Evolutionary conservation across 805 yeast species (phyloP).

Genomic region (Cyberlindnera sargentensis): DNA sequence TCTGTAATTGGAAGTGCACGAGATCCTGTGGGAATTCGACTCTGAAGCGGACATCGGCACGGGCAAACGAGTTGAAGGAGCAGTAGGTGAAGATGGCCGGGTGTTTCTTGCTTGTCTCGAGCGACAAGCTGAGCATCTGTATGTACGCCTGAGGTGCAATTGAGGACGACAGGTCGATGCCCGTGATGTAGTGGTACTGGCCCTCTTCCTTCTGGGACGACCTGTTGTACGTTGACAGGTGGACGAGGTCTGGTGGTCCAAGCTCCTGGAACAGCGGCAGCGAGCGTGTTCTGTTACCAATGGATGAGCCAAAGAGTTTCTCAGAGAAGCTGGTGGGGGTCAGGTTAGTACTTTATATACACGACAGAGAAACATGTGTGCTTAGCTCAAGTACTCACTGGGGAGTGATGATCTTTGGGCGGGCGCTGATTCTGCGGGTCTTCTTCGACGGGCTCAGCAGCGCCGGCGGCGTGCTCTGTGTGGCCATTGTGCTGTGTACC

Average conservation of each 20-base stretch:
- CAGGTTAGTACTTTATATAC: no score
- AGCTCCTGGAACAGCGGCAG: slow-evolving; percentile 38
- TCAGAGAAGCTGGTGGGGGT: slow-evolving; percentile 36
- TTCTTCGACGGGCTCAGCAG: not conserved
- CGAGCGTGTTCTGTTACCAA: slow-evolving; percentile 39
- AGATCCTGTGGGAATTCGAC: slow-evolving; percentile 46
- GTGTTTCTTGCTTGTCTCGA: slow-evolving; percentile 16
- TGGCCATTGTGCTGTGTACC: no score
- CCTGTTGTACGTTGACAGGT: slow-evolving; percentile 29
- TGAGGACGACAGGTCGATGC: slow-evolving; percentile 38
- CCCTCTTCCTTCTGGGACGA: slow-evolving; percentile 37
- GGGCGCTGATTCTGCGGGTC: not conserved
- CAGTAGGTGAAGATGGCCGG: slow-evolving; percentile 43
- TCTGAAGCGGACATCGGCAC: slow-evolving; percentile 66
- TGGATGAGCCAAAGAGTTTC: slow-evolving; percentile 42
- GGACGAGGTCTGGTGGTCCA: slow-evolving; percentile 74
- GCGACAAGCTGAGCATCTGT: slow-evolving; percentile 28
- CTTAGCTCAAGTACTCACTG: slow-evolving; percentile 8
- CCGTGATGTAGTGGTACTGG: slow-evolving; percentile 40
- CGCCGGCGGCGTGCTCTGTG: not conserved
- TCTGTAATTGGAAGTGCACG: slow-evolving; percentile 24
- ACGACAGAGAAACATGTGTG: no score
- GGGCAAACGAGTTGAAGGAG: slow-evolving; percentile 61
- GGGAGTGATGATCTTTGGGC: slow-evolving; percentile 17
- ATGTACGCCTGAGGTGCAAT: slow-evolving; percentile 42